Evolutionary conservation across 176 grass and related monocot genomes (phyloP), one percentile per base, ranked within the genome.

Genomic region (Urochloa ruziziensis): DNA sequence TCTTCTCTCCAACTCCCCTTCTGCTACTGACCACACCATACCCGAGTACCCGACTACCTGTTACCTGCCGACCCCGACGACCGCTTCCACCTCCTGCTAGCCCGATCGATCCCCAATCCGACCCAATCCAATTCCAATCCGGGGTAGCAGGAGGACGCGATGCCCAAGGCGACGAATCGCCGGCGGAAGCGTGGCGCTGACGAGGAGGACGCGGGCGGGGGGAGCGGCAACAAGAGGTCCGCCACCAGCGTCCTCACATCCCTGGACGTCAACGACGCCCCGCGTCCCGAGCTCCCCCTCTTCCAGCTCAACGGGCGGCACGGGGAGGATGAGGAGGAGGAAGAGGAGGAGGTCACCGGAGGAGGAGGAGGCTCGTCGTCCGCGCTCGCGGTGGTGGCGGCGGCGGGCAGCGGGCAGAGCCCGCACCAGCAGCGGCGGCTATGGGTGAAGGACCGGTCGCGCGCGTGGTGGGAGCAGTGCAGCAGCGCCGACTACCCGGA

Each of bases 381-480:
- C 3, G 14, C 39, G 32, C 3, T 46, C 24, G 35, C 57, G 13
- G 65, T 65, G 8, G 65, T 65, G 8, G 32, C 40, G 21, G 30
- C 17, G 64, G 32, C 29, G 21, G 23, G 11, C 25, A 10, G 63
- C 27, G 18, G 47, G 5, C 58, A 59, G 33, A 13, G 70, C 40
- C 25, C 12, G 76, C 84, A 73, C 40, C 77, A 92, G 36, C 90
- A 86, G 48, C 49, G 83, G 0, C 70, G 90, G 3, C 82, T 92
- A 0, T 92, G 90, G 90, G 90, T 92, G 0, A 92, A 86, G 86
- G 86, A 88, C 82, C 82, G 82, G 10, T 92, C 90, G 4, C 74
- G 78, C 39, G 90, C 86, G 3, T 92, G 90, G 90, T 92, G 90
- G 90, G 90, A 88, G 11, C 40, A 10, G 18, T 82, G 90, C 79